phyloP scores from a whole-genome alignment of 2,329 filamentous ascomycete species.

The Diaporthe citriasiana region DNA sequence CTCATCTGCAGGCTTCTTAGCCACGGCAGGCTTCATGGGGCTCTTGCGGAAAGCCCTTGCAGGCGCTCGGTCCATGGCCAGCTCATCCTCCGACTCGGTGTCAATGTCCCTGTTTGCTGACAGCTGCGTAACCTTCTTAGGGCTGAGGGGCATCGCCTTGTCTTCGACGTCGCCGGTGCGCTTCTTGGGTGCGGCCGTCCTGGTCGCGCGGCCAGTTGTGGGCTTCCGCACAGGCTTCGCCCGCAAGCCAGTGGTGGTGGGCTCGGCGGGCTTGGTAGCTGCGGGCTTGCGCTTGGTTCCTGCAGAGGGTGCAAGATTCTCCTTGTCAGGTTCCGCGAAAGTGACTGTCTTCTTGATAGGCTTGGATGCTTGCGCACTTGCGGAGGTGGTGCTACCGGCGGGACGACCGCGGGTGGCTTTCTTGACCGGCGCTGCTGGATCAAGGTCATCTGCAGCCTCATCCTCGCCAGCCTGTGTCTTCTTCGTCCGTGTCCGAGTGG shows the following conservation, averaged over 20 bases:
- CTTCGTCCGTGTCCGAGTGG: conserved; percentile 48
- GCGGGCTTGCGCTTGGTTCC: conserved; percentile 53
- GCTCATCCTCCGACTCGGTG: conserved; percentile 70
- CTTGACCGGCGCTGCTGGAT: conserved; percentile 52
- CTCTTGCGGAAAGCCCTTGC: conserved; percentile 68
- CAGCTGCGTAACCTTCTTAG: conserved; percentile 75
- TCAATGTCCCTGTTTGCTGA: conserved; percentile 56
- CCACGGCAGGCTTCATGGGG: conserved; percentile 64
- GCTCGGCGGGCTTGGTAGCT: conserved; percentile 52
- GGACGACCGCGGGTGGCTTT: conserved; percentile 54
- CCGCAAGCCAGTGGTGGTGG: conserved; percentile 54
- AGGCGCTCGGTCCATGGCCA: conserved; percentile 65
- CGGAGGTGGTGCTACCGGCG: conserved; percentile 52
- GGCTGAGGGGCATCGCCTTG: conserved; percentile 67
- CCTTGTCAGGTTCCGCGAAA: conserved; percentile 76
- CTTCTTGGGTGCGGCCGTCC: conserved; percentile 49
- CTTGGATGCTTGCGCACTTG: conserved; percentile 56
- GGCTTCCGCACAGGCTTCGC: conserved; percentile 65
- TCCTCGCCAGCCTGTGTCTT: conserved; percentile 48
- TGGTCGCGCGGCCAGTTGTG: conserved; percentile 48
- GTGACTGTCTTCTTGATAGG: conserved; percentile 72
- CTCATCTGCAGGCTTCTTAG: conserved; percentile 50
- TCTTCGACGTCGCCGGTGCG: conserved; percentile 51
- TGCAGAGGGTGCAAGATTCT: conserved; percentile 65
- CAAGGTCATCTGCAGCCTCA: conserved; percentile 48